Conservation (phyloP, 768 basidiomycete species). For the Kwoniella bestiolae region DNA sequence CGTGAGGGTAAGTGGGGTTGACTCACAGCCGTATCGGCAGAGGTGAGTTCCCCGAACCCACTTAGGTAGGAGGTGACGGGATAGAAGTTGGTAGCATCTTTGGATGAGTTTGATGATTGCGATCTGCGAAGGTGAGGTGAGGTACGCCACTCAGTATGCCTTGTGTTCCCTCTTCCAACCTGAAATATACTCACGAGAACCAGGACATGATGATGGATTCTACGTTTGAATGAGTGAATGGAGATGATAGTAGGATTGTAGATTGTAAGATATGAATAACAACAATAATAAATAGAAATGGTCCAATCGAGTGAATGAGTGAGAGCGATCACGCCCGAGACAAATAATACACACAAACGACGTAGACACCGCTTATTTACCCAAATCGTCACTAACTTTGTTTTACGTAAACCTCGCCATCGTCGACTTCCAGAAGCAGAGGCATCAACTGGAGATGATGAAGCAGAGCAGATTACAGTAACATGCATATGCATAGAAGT, state of each 20-base stretch:
- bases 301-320: neutral
- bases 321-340: neutral
- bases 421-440: too few species aligned
- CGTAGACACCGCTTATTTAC: neutral
- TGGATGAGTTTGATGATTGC: conserved; percentile 18
- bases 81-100: conserved; percentile 68
- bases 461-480: too few species aligned
- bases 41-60: conserved; percentile 46
- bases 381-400: neutral
- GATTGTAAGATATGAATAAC: neutral
- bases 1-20: conserved; percentile 48
- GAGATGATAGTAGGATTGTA: neutral
- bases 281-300: too few species aligned
- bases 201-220: conserved; percentile 38
- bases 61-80: conserved; percentile 67
- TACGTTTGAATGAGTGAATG: neutral
- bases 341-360: neutral
- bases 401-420: neutral
- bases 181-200: conserved; percentile 48
- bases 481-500: neutral
- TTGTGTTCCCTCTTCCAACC: too few species aligned
- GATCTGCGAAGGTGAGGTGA: conserved; percentile 15
- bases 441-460: too few species aligned
- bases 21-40: conserved; percentile 56
- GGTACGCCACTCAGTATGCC: neutral